phyloP scores from a whole-genome alignment of 2,329 filamentous ascomycete species.

The Knufia petricola region DNA sequence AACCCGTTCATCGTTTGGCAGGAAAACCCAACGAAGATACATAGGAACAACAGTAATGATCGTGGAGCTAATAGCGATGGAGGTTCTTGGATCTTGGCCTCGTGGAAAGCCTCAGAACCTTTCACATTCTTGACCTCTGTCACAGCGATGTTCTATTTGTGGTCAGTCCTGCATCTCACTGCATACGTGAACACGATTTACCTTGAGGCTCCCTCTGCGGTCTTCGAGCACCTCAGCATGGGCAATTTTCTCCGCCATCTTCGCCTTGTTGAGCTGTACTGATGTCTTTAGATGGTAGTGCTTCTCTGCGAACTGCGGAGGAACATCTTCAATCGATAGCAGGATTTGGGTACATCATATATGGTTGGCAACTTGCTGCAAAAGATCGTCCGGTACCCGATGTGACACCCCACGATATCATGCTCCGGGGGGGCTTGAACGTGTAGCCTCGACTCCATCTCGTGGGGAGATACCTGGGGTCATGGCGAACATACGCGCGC shows the following conservation, averaged over 20 bases:
- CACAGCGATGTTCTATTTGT: constrained; percentile 4
- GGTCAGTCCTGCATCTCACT: not conserved
- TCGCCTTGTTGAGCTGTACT: not conserved
- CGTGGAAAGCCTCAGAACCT: constrained; percentile 46
- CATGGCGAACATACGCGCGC: not conserved
- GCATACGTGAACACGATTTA: not conserved
- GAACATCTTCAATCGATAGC: not conserved
- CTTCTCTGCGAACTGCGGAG: not conserved
- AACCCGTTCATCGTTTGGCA: constrained; percentile 49
- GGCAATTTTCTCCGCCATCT: not conserved
- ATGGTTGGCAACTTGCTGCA: not conserved
- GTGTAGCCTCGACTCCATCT: not conserved
- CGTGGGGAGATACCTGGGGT: not conserved
- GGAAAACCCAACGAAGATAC: constrained; percentile 30
- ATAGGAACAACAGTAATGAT: constrained; percentile 16
- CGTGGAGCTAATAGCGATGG: constrained; percentile 10
- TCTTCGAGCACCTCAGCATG: not conserved
- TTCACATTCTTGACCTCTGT: constrained; percentile 34
- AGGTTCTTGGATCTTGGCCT: constrained; percentile 47
- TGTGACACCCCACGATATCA: not conserved
- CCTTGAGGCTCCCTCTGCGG: not conserved
- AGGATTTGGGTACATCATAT: not conserved
- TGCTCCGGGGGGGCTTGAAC: not conserved
- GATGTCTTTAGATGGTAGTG: not conserved
- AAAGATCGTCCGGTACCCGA: not conserved